Evolutionary conservation across 352 stramenopile genomes (phyloP), one percentile per base, ranked within the genome.

Genomic region (Pythium insidiosum): DNA sequence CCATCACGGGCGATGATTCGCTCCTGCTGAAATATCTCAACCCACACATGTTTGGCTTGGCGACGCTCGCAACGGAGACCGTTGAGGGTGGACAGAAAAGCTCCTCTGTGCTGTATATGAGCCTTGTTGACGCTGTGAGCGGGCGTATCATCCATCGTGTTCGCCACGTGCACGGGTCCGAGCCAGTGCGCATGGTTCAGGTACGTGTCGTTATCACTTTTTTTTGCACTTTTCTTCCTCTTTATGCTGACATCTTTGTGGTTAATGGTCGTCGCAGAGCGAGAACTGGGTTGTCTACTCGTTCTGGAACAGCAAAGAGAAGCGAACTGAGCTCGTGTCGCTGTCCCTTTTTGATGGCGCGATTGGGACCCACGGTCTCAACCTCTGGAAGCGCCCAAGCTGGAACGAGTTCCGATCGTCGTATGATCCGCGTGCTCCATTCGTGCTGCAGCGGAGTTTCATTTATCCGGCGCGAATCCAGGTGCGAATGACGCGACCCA

Each of bases 1-100:
- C 76, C 3, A 82, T 93, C 31, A 87, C 76, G 3, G 96, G 96
- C 39, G 96, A 99, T 60, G 93, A 98, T 61, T 97, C 94, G 29
- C 61, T 99, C 20, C 60, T 99, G 23, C 68, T 98, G 40, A 98
- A 98, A 67, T 99, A 99, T 64, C 56, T 98, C 30, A 98, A 99
- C 66, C 94, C 96, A 26, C 94, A 98, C 58, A 67, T 99, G 39
- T 85, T 95, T 33, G 87, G 90, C 1, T 52, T 98, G 33, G 77
- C 94, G 12, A 97, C 92, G 6, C 60, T 96, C 34, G 52, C 68
- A 6, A 67, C 53, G 3, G 77, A 91, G 43, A 26, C 42, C 23
- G 48, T 66, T 6, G 58, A 58, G 24, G 52, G 51, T 20, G 77
- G 63, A 36, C 21, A 33, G 9, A 54, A 74, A 29, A 50, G 41